A percentile compares a stretch with the other conserved stretches of the same genome.
Conservation (phyloP, 345 rosid genomes). For the Citrus mangshanensis region DNA sequence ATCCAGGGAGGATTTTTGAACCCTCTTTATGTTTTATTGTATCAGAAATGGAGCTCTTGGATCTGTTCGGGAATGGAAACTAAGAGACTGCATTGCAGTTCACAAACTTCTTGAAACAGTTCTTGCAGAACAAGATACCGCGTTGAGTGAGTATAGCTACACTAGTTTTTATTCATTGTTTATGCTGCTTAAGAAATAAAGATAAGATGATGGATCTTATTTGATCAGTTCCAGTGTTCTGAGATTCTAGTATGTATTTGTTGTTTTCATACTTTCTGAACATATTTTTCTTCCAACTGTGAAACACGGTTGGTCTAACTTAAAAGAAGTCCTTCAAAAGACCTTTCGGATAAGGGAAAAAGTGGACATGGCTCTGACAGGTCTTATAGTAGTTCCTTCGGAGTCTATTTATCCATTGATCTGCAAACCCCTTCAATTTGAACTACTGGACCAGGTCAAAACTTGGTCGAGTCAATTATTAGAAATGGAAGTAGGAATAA, state of each 20-base stretch:
- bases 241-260: background rate
- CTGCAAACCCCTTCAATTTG: background rate
- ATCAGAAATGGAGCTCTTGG: conserved; percentile 67
- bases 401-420: background rate
- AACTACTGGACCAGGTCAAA: background rate
- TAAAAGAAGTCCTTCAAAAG: no score
- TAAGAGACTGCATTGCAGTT: conserved; percentile 74
- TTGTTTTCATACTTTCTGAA: background rate
- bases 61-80: conserved; percentile 69
- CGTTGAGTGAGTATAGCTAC: conserved; percentile 59
- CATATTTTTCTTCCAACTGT: background rate
- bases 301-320: background rate
- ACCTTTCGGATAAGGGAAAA: background rate
- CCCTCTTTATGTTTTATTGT: background rate
- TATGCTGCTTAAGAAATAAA: background rate
- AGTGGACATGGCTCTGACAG: background rate
- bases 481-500: background rate
- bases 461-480: background rate
- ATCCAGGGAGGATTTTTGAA: conserved; percentile 1
- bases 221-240: background rate
- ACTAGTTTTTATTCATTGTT: background rate
- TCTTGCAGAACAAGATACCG: conserved; percentile 62
- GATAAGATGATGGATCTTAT: background rate
- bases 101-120: conserved; percentile 59
- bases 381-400: background rate